These are phyloP conservation scores for Cystofilobasidium ferigula DNA, from an alignment of 768 basidiomycete genomes.

Conservation along the genomic window DNA sequence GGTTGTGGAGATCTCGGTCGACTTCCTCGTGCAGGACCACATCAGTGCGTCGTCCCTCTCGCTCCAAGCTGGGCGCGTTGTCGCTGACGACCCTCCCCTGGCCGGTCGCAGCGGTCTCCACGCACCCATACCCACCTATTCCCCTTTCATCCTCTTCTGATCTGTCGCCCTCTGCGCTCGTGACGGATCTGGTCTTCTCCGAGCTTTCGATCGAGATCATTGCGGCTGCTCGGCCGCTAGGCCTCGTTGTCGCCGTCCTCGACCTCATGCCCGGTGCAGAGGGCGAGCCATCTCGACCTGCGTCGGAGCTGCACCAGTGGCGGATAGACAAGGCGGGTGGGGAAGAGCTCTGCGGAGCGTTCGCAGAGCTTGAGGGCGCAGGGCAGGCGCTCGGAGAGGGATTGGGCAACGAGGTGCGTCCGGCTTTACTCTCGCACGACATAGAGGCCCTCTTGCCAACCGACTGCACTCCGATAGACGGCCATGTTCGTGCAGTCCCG, in stretches of 20 bases:
- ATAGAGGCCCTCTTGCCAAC: background rate
- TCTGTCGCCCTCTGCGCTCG: background rate
- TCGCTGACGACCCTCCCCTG: background rate
- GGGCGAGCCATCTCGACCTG: background rate
- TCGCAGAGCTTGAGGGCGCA: background rate
- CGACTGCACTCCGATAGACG: background rate
- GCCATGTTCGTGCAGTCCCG: conserved; percentile 7
- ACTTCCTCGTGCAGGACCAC: background rate
- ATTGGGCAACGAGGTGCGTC: background rate
- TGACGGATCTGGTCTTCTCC: background rate
- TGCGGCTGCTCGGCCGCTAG: background rate
- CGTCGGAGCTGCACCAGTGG: conserved; percentile 9
- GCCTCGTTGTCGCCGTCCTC: background rate
- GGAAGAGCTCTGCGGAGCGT: background rate
- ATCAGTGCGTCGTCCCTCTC: background rate
- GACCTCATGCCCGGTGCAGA: background rate
- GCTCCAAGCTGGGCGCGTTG: background rate
- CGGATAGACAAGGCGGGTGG: background rate
- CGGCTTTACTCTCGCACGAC: too few relatives aligned
- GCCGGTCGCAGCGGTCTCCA: background rate
- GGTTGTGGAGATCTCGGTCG: conserved; percentile 9
- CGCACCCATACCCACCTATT: background rate
- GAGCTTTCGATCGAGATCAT: background rate
- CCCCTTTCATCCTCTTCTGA: background rate
- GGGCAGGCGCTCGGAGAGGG: background rate